Evolutionary conservation across 495 filamentous ascomycete genomes (phyloP).

Genomic region (Recurvomyces mirabilis): DNA sequence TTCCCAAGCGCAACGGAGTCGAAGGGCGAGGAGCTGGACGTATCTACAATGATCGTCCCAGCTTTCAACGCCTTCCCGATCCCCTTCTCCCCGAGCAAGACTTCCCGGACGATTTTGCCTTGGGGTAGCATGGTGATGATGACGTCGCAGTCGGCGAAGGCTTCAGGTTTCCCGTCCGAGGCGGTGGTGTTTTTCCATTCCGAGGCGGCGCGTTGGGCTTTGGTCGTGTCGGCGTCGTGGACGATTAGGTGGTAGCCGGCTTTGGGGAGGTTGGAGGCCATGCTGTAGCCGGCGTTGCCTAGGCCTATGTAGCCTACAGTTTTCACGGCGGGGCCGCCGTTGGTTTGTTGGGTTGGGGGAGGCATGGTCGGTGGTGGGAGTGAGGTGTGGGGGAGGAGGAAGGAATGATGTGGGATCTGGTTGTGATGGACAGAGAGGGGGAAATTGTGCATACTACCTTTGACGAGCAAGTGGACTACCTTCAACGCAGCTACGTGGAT

Average conservation of each 20-base stretch:
- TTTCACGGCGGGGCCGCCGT: constrained; percentile 1
- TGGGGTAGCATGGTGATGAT: constrained; percentile 28
- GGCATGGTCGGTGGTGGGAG: constrained; percentile 3
- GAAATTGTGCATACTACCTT: too few species aligned
- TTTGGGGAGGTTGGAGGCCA: constrained; percentile 25
- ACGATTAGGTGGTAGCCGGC: constrained; percentile 24
- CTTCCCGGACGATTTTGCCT: constrained; percentile 25
- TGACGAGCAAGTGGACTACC: too few species aligned
- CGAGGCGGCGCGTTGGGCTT: constrained; percentile 17
- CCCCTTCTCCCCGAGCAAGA: constrained; percentile 22
- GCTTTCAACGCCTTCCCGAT: constrained; percentile 22
- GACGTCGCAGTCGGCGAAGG: constrained; percentile 24
- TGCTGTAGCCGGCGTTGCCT: constrained; percentile 25
- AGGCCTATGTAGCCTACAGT: constrained; percentile 26
- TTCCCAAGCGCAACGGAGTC: constrained; percentile 22
- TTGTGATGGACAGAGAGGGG: too few species aligned
- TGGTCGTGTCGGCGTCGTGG: constrained; percentile 22
- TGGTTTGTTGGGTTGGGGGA: neutral
- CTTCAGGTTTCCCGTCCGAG: constrained; percentile 6
- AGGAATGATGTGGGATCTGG: too few species aligned
- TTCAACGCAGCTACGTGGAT: too few species aligned
- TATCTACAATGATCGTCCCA: constrained; percentile 26
- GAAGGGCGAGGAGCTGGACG: constrained; percentile 25
- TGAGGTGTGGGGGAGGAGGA: neutral
- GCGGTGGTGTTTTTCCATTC: constrained; percentile 18